phyloP scores from a whole-genome alignment of 2,329 filamentous ascomycete species.

The Fusarium sambucinum region DNA sequence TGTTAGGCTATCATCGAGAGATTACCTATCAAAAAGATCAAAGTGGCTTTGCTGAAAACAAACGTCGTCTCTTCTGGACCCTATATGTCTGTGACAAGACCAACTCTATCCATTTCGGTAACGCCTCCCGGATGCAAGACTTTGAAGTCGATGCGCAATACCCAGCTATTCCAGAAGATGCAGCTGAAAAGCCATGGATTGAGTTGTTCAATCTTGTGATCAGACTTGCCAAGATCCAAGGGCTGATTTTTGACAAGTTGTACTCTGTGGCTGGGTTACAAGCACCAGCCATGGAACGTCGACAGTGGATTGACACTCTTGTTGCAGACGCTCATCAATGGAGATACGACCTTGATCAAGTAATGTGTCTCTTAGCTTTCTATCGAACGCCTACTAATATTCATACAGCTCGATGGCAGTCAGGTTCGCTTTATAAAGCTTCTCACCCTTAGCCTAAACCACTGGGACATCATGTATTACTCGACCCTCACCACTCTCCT shows the following conservation, averaged over 20 bases:
- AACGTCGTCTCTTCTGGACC: slow-evolving; percentile 37
- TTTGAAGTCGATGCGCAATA: slow-evolving; percentile 32
- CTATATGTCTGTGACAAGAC: slow-evolving; percentile 40
- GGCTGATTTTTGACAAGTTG: slow-evolving; percentile 27
- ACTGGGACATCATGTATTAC: slow-evolving; percentile 44
- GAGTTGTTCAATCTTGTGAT: slow-evolving; percentile 25
- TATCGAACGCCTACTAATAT: background rate
- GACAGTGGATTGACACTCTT: slow-evolving; percentile 18
- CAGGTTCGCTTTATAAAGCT: slow-evolving; percentile 17
- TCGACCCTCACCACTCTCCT: slow-evolving; percentile 33
- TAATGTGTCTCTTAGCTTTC: background rate
- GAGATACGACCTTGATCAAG: slow-evolving; percentile 22
- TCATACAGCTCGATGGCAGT: slow-evolving; percentile 15
- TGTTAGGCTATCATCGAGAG: slow-evolving; percentile 40
- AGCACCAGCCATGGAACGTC: slow-evolving; percentile 15
- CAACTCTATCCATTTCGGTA: slow-evolving; percentile 25
- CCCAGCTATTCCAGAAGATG: slow-evolving; percentile 11
- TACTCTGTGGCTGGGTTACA: slow-evolving; percentile 24
- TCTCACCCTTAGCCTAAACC: background rate
- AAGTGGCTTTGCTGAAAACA: slow-evolving; percentile 12
- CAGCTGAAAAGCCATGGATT: slow-evolving; percentile 23
- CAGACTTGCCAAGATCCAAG: slow-evolving; percentile 22
- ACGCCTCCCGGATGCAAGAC: slow-evolving; percentile 35
- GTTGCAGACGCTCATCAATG: slow-evolving; percentile 23
- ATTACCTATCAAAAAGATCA: slow-evolving; percentile 28